Evolutionary conservation across 805 yeast genomes (phyloP), one percentile per base, ranked within the genome.

Genomic region (Pichia kluyveri): DNA sequence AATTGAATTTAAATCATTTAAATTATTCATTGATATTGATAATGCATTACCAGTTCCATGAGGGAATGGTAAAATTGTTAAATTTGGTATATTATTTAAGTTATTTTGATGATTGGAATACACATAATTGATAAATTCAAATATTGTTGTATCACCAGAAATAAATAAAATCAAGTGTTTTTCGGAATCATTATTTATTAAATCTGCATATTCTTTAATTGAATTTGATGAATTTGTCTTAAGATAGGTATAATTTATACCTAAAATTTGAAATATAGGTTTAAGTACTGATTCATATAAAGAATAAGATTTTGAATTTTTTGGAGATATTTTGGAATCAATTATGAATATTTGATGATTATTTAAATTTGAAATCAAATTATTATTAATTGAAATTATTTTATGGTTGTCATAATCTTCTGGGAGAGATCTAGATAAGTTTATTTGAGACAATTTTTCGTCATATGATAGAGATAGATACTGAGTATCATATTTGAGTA

Each of bases 31-130:
- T 0, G 96, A 82, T 26, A 76, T 73, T 2, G 86, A 76, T 50
- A 87, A 69, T 1, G 95, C 89, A 61, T 90, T 90, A 0, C 96
- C 97, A 0, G 95, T 83, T 1, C 97, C 97, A 50, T 80, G 70
- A 0, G 96, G 95, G 15, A 90, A 61, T 38, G 67, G 66, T 36
- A 65, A 55, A 2, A 77, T 46, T 1, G 56, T 54, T 18, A 51
- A 19, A 18, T 46, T 32, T 12, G 52, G 39, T 4, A 17, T 18
- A 2, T 15, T 8, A 6, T 31, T 2, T 4, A 37, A 9, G 11
- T 18, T 27, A 17, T 12, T 40, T 39, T 26, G 17, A 15, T 38
- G 19, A 5, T 19, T 34, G 7, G 30, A 38, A 18, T 40, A 41
- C 48, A 26, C 40, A 51, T 69, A 44, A 60, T 89, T 89, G 47